Evolutionary conservation across 306 rosid genomes (phyloP), one percentile per base, ranked within the genome.

Genomic region (Gynostemma pentaphyllum): DNA sequence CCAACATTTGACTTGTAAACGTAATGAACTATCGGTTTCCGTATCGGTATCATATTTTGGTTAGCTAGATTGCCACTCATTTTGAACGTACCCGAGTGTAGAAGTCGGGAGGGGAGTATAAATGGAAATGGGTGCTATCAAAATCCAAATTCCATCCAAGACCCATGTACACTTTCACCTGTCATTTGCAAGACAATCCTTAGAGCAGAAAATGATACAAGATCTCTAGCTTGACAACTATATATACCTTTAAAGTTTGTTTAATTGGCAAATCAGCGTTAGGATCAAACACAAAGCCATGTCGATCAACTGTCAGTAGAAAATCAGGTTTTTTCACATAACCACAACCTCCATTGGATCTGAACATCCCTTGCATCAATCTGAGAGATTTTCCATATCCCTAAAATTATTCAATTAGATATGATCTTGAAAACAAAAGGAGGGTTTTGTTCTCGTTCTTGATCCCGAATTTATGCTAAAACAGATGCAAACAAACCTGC

Each of bases 291-390:
- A 76, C 74, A 69, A 80, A 86, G 53, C 50, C 42, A 11, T 39
- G 1, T 21, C 84, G 64, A 69, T 74, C 82, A 47, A 34, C 78
- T 5, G 45, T 68, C 78, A 88, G 27, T 42, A 91, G 85, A 76
- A 81, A 80, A 2, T 65, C 79, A n/a, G 96, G 96, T 39, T 83
- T 88, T 65, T 82, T 88, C 75, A 90, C 81, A 66, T 85, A 87
- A 69, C 96, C 98, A 73, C 95, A 83, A 44, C 83, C 85, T 60
- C 98, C 98, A 64, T 91, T 91, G 41, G 86, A 81, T 75, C 80
- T 82, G 70, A 88, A 91, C 98, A 91, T 88, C 64, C 96, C 98
- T 29, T 76, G 85, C 96, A 88, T 86, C 77, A 36, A 65, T 87
- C 95, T 69, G 5, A 88, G 87, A 32, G 81, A 76, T 76, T 73